These are phyloP conservation scores for Ulmus americana DNA, from an alignment of 331 rosid genomes.

Conservation along the genomic window DNA sequence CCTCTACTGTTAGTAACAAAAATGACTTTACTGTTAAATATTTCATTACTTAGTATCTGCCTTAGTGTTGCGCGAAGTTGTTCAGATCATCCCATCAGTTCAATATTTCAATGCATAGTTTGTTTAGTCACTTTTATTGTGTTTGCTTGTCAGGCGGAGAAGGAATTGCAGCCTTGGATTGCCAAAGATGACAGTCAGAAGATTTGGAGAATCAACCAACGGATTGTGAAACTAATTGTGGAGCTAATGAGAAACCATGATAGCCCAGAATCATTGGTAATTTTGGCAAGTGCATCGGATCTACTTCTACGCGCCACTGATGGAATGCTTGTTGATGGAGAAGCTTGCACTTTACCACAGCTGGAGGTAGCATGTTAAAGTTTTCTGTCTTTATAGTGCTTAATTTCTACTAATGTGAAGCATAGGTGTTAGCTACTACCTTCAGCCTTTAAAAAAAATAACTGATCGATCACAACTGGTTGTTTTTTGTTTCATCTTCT, in stretches of 20 bases:
- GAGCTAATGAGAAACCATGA: slow-evolving; percentile 95
- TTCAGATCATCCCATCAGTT: slow-evolving; percentile 17
- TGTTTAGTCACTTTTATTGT: slow-evolving; percentile 39
- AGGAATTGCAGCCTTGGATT: slow-evolving; percentile 96
- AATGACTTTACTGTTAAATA: slow-evolving; percentile 1
- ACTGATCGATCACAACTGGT: neutral
- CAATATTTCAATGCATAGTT: slow-evolving; percentile 19
- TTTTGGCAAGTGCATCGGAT: slow-evolving; percentile 90
- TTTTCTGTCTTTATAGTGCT: slow-evolving; percentile 17
- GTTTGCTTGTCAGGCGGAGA: slow-evolving; percentile 64
- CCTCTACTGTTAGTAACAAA: neutral
- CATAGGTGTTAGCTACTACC: neutral
- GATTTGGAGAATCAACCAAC: slow-evolving; percentile 94
- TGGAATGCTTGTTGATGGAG: slow-evolving; percentile 98
- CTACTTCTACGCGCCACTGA: slow-evolving; percentile 92
- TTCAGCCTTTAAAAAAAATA: neutral
- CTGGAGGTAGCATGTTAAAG: slow-evolving; percentile 56
- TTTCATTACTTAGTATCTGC: slow-evolving; percentile 19
- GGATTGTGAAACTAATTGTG: slow-evolving; percentile 82
- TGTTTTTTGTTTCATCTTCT: neutral
- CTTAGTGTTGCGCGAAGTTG: slow-evolving; percentile 16
- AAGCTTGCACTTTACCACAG: slow-evolving; percentile 95
- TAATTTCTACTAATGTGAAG: neutral
- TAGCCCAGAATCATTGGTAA: slow-evolving; percentile 66
- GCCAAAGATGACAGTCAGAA: slow-evolving; percentile 97